Evolutionary conservation across 257 asterid genomes (phyloP), one percentile per base, ranked within the genome.

Genomic region (Henckelia pumila): DNA sequence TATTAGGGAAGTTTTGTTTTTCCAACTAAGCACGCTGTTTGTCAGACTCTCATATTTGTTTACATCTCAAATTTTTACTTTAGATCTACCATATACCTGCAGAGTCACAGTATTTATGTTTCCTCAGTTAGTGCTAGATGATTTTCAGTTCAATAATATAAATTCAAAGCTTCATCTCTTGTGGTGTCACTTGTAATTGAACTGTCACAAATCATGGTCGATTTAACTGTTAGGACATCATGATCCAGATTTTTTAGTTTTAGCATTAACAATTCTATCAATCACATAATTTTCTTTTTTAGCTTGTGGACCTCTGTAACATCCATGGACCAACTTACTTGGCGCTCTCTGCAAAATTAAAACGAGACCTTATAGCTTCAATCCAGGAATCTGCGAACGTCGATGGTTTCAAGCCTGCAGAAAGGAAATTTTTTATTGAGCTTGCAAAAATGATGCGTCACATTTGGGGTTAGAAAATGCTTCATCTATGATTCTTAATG

Each of bases 231-330:
- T n/a, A 32, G 22, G 21, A n/a, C 10, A 17, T 60, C n/a, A 19
- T 60, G 61, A 16, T 61, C 21, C 69, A 33, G 28, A 37, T 28
- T 20, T 71, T 63, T 53, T 28, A 55, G 29, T 68, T 33, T 50
- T 66, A 40, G 50, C 58, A 21, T 19, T 10, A 66, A n/a, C 57
- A 72, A 50, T 68, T 33, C 8, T 50, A 33, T 55, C 47, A 49
- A 40, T 61, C 22, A 55, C 33, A 53, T 23, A 25, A 13, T 26
- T 57, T 58, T 60, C 21, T 62, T 65, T 73, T 66, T 70, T 77
- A 92, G 98, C 89, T 92, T 69, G 87, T 79, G 73, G 95, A 89
- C 73, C 78, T 92, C 75, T 66, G 80, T 62, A 80, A 82, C 70
- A 77, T 73, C 68, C 93, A 75, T 14, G 94, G 95, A 61, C 88